phyloP scores from a whole-genome alignment of 2,329 filamentous ascomycete genomes.

The Verticillium longisporum region DNA sequence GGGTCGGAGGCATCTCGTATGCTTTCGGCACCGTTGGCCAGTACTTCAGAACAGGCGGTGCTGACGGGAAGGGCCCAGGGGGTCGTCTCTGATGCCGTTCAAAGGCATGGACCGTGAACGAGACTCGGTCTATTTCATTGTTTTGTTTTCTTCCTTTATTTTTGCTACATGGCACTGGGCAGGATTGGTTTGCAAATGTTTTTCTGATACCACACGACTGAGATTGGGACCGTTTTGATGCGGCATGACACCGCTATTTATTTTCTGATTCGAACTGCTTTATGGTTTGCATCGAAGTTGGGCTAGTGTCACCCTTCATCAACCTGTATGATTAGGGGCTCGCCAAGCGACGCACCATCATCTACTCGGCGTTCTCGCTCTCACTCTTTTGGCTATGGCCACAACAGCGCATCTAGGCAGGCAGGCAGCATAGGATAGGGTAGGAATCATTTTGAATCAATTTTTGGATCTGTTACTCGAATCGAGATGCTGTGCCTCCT shows the following conservation, averaged over 20 bases:
- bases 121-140: neutral
- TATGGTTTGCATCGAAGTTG: neutral
- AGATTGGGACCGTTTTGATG: neutral
- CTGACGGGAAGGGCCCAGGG: conserved; percentile 29
- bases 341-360: neutral
- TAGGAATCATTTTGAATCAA: neutral
- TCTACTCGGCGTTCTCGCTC: neutral
- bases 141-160: neutral
- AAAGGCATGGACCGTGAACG: too few species aligned
- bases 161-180: neutral
- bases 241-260: neutral
- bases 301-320: neutral
- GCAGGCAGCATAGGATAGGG: neutral
- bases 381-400: neutral
- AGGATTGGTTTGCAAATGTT: neutral
- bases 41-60: conserved; percentile 43
- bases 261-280: too few species aligned
- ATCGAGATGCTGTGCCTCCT: neutral
- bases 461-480: neutral
- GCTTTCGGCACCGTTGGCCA: conserved; percentile 52
- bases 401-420: neutral
- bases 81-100: neutral
- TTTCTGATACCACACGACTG: neutral
- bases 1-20: conserved; percentile 50
- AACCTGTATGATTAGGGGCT: neutral